Base-by-base conservation (phyloP, 1,284 basidiomycete genomes). In the Pyrrhoderma noxium region DNA sequence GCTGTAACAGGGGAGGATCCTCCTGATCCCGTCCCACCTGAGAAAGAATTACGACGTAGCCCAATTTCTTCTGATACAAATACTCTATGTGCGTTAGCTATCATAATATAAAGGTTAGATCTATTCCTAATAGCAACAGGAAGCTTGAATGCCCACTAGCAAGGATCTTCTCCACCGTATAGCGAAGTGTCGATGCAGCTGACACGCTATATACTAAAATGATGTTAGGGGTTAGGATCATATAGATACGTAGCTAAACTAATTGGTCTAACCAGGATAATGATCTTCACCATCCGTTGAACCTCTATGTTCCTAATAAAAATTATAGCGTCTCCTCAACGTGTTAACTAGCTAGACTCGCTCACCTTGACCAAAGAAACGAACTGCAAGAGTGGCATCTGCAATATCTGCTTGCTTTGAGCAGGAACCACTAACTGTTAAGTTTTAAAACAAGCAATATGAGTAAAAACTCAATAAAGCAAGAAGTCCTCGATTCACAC, bases 11-110 rank as follows among this genome's bases (percentile, higher is more conserved):
- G 61, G 16, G 74, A 71, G 40, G 47, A 53, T 2, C 52, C 42
- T 8, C 23, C 31, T 18, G 53, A 44, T 35, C 23, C 35, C 5
- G 34, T 22, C 13, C n/a, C 27, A 31, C 27, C 11, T 11, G 27
- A 31, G 27, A 31, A 5, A 5, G 38, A 40, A 5, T 40, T 14
- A 40, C 16, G 21, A 7, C 16, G n/a, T 14, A 14, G 14, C 38
- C 38, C 16, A 47, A 27, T 34, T 22, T 84, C 81, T 49, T 75
- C 74, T 0, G 79, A 82, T n/a, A 89, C 77, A 59, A 89, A 89
- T 8, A 89, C 70, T 38, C 86, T 75, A 60, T 88, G 86, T 0
- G 86, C 71, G 61, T 82, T 83, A 37, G 85, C 86, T 89, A 58
- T 45, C n/a, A 49, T 16, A 31, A 34, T 27, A 23, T 39, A 16